Percentiles rank a stretch among this genome's conserved stretches.
Conservation (phyloP, 192 early-diverging fungal genomes). For the Rhizophlyctis rosea region DNA sequence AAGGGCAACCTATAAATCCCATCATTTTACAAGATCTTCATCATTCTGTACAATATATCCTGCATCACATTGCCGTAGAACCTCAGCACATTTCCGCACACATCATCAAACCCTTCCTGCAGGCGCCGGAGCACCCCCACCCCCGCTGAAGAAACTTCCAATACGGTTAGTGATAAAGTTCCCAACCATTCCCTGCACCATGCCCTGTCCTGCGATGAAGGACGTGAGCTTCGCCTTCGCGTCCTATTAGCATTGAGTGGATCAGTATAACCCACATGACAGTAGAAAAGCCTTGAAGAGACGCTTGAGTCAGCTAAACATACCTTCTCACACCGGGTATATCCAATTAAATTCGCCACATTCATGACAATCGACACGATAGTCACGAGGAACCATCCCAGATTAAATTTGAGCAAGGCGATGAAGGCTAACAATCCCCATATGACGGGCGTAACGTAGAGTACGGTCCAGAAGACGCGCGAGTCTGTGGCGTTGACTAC, state of each 20-base stretch:
- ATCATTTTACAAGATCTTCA: too few relatives aligned
- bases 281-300: background rate
- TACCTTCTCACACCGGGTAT: slow-evolving; percentile 92
- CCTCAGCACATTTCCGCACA: too few relatives aligned
- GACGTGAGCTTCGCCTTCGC: slow-evolving; percentile 37
- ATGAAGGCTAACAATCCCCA: slow-evolving; percentile 84
- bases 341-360: slow-evolving; percentile 90
- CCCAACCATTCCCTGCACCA: slow-evolving; percentile 32
- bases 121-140: slow-evolving; percentile 5
- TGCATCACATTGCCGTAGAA: too few relatives aligned
- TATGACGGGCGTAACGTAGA: slow-evolving; percentile 80
- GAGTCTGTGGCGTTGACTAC: slow-evolving; percentile 82
- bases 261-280: background rate
- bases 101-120: too few relatives aligned
- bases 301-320: background rate
- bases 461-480: slow-evolving; percentile 86
- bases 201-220: slow-evolving; percentile 28
- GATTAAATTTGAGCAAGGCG: slow-evolving; percentile 67
- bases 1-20: too few relatives aligned
- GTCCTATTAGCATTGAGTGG: slow-evolving; percentile 23
- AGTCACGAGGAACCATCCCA: slow-evolving; percentile 83
- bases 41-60: too few relatives aligned
- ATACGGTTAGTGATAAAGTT: slow-evolving; percentile 35
- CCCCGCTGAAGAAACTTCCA: slow-evolving; percentile 37
- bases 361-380: slow-evolving; percentile 82